phyloP scores from a whole-genome alignment of 129 eudicot genomes.

The Arctium minus region DNA sequence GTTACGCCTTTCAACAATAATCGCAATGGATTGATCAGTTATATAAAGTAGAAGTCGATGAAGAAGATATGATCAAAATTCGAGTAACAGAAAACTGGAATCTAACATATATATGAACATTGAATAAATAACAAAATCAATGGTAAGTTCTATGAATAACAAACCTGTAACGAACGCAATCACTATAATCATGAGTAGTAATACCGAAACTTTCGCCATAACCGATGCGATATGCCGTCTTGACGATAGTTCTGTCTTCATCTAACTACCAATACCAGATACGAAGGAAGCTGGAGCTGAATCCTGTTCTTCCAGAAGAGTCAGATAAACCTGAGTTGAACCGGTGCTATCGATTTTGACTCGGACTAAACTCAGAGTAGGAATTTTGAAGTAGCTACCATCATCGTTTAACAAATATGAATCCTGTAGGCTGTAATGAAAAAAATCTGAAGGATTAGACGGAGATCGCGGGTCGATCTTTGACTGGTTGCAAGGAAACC shows the following conservation, averaged over 20 bases:
- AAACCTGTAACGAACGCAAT: slow-evolving; percentile 41
- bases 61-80: not conserved
- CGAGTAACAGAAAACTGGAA: not conserved
- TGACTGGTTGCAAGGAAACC: slow-evolving; percentile 12
- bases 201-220: slow-evolving; percentile 27
- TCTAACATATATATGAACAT: not conserved
- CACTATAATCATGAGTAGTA: slow-evolving; percentile 26
- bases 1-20: slow-evolving; percentile 7
- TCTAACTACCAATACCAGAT: not conserved
- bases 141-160: slow-evolving; percentile 26
- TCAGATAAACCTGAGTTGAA: slow-evolving; percentile 2
- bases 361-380: not conserved
- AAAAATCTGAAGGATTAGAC: slow-evolving; percentile 27
- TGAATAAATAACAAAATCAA: not conserved
- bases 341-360: not conserved
- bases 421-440: not conserved
- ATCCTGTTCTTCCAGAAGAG: not conserved
- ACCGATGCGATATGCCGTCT: slow-evolving; percentile 12
- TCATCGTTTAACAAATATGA: not conserved
- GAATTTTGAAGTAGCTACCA: not conserved
- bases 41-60: not conserved
- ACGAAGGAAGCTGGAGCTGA: not conserved
- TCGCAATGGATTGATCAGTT: not conserved
- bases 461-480: slow-evolving; percentile 11
- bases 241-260: slow-evolving; percentile 10